Evolutionary conservation across 2,329 filamentous ascomycete genomes (phyloP), one percentile per base, ranked within the genome.

Genomic region (Trichoderma afroharzianum): DNA sequence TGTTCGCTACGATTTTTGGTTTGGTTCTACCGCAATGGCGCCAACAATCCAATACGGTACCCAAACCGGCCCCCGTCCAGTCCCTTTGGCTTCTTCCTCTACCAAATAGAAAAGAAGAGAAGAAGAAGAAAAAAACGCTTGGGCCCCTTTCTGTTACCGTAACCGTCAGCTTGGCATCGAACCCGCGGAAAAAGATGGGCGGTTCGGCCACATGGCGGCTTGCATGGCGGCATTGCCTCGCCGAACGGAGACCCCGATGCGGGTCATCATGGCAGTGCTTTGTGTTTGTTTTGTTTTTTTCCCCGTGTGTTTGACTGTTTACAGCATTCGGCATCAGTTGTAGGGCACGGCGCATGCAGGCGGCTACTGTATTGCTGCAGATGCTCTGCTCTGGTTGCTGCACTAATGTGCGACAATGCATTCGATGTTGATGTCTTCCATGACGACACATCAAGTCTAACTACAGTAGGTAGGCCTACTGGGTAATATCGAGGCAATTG

Each of bases 241-340:
- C 61, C 62, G 57, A 32, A 70, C 66, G 66, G 71, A 59, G 67
- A 70, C 43, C 53, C 71, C 71, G 67, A 70, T 72, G 71, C 71
- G 58, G 67, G 71, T 69, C 71, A 63, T 71, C 66, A 72, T 70
- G 71, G 71, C 66, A 53, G 71, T 72, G 71, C 71, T 66, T 14
- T 7, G 39, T 43, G 39, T 59, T 26, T 32, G 8, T 30, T 32
- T 43, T 64, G 12, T 21, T 28, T 55, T 15, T 55, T 8, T 15
- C 24, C 7, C 24, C 33, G 28, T n/a, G 9, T 11, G 21, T 33
- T 33, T 47, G 30, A 32, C 21, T 30, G 12, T 33, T 24, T 57
- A 39, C 21, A 11, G 47, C 47, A 53, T 14, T 50, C 47, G 47
- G 47, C 47, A 53, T 53, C 47, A 24, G 21, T 24, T 53, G 11